Conservation (phyloP, 768 basidiomycete genomes). For the Sistotremastrum suecicum region DNA sequence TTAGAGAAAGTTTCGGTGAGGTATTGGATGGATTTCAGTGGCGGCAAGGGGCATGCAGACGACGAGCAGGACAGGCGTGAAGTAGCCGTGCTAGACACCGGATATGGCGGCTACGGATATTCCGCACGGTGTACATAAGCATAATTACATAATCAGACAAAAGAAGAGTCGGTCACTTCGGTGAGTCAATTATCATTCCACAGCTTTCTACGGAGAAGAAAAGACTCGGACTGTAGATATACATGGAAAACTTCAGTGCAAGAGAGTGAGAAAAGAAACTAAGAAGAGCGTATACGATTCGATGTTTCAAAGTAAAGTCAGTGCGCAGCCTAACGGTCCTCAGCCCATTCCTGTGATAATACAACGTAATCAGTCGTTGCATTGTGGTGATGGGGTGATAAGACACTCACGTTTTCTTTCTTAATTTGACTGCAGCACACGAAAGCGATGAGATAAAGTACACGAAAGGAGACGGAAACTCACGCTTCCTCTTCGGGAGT, state of each 20-base stretch:
- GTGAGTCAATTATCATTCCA: no score
- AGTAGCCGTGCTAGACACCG: no score
- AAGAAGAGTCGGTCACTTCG: slow-evolving; percentile 1
- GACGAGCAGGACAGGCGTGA: neutral
- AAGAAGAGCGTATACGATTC: no score
- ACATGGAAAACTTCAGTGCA: no score
- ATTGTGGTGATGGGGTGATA: neutral
- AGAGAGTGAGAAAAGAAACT: no score
- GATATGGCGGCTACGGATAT: no score
- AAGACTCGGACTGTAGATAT: no score
- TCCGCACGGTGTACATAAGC: no score
- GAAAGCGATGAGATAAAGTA: slow-evolving; percentile 6
- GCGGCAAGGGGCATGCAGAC: slow-evolving; percentile 6
- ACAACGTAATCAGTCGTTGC: slow-evolving; percentile 2
- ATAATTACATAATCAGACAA: neutral
- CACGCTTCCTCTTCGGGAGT: slow-evolving; percentile 96
- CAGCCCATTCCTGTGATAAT: slow-evolving; percentile 69
- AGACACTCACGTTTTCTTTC: slow-evolving; percentile 84
- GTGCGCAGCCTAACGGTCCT: slow-evolving; percentile 51
- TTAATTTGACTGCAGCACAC: slow-evolving; percentile 79
- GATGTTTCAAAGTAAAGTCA: no score
- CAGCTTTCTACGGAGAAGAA: no score
- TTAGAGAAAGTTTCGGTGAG: slow-evolving; percentile 12
- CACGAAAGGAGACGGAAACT: slow-evolving; percentile 6
- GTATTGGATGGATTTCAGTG: slow-evolving; percentile 19